These are phyloP conservation scores for Inosperma sp. DNA, from an alignment of 768 basidiomycete genomes.

Conservation along the genomic window DNA sequence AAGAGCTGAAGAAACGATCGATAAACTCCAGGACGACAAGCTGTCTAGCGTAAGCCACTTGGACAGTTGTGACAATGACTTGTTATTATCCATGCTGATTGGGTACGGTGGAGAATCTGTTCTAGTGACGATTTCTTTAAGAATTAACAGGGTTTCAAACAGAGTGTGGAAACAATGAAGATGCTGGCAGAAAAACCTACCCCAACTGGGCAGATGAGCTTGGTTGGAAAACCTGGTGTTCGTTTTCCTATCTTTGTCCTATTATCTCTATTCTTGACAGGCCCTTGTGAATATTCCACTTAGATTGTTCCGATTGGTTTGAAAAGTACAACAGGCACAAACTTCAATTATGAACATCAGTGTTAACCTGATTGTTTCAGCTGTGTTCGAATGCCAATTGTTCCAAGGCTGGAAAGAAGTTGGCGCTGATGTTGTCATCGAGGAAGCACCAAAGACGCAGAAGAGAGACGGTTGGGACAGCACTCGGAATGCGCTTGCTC, in stretches of 20 bases:
- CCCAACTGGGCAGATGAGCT: slow-evolving; percentile 8
- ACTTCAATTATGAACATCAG: too few species aligned
- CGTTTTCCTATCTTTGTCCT: slow-evolving; percentile 1
- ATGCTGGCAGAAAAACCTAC: slow-evolving; percentile 6
- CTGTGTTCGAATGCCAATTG: slow-evolving; percentile 26
- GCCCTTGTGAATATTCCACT: slow-evolving; percentile 31
- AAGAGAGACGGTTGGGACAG: slow-evolving; percentile 25
- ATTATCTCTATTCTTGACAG: slow-evolving; percentile 16
- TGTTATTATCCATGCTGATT: slow-evolving; percentile 30
- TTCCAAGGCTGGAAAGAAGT: slow-evolving; percentile 32
- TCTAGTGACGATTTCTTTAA: neutral
- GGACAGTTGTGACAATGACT: slow-evolving; percentile 7
- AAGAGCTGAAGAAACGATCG: slow-evolving; percentile 22
- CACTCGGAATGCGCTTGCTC: slow-evolving; percentile 33
- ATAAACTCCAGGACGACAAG: slow-evolving; percentile 15
- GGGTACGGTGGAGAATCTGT: slow-evolving; percentile 15
- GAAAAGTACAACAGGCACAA: slow-evolving; percentile 33
- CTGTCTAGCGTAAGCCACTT: slow-evolving; percentile 19
- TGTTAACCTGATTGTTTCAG: slow-evolving; percentile 17
- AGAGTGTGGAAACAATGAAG: slow-evolving; percentile 27
- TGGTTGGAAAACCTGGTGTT: slow-evolving; percentile 14
- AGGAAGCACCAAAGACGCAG: slow-evolving; percentile 30
- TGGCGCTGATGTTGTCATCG: slow-evolving; percentile 29
- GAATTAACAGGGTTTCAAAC: slow-evolving; percentile 25
- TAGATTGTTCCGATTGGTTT: slow-evolving; percentile 30